A percentile compares a stretch with the other conserved stretches of the same genome.
Evolutionary conservation across 495 filamentous ascomycete species (phyloP).

Genomic region (Astrothelium macrocarpum): DNA sequence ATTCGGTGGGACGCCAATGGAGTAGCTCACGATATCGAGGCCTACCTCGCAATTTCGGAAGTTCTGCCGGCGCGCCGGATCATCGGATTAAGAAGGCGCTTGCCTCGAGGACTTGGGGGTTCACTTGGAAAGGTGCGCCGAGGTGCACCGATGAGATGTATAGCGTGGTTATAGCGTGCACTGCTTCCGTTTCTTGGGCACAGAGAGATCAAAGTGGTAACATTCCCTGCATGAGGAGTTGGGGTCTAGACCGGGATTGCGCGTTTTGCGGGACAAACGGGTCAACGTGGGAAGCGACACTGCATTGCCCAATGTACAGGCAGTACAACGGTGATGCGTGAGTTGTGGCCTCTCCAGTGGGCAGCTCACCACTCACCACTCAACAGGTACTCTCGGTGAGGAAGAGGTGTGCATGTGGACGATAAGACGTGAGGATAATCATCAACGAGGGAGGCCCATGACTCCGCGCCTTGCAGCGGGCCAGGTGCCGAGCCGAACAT

Average conservation of each 20-base stretch:
- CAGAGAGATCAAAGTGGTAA: not conserved
- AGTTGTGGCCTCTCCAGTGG: too few relatives aligned
- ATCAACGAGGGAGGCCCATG: too few relatives aligned
- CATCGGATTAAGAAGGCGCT: not conserved
- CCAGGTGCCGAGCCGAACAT: not conserved
- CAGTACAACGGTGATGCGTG: too few relatives aligned
- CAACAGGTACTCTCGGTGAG: too few relatives aligned
- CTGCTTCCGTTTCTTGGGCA: not conserved
- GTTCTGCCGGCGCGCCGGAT: not conserved
- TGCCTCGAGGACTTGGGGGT: not conserved
- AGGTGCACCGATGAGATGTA: not conserved
- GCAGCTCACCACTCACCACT: too few relatives aligned
- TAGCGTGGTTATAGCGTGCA: not conserved
- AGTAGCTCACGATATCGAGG: not conserved
- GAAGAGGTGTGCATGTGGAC: not conserved
- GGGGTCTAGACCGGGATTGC: slow-evolving; percentile 3
- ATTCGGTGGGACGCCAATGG: not conserved
- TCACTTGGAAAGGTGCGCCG: too few relatives aligned
- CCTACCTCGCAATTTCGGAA: slow-evolving; percentile 1
- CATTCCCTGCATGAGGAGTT: not conserved
- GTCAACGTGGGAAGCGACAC: not conserved
- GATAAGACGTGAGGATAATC: too few relatives aligned
- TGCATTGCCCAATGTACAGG: not conserved
- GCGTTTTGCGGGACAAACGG: not conserved
- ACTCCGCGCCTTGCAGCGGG: not conserved